Evolutionary conservation across 176 grass and related monocot species (phyloP), one percentile per base, ranked within the genome.

Genomic region (Chloris gayana): DNA sequence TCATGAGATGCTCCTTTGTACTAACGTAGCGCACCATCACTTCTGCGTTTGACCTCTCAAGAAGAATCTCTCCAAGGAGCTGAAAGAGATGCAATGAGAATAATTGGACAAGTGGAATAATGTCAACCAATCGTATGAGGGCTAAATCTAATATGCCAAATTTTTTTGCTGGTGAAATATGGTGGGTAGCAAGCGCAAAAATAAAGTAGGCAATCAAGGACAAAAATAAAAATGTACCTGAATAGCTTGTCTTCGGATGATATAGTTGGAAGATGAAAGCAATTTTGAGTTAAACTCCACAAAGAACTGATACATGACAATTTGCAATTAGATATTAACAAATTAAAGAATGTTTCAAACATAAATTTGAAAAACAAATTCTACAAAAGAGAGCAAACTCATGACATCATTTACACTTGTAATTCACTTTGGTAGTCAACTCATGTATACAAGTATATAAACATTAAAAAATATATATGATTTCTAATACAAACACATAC

Each of bases 21-120:
- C 86, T 54, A 37, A 91, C 80, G 62, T 91, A 94, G 0, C 73
- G 86, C 46, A 87, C 7, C 92, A 89, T 91, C 66, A 88, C 54
- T 32, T 76, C 13, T 70, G 76, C 35, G 22, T 94, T 94, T 82
- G 73, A 81, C 56, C 58, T 90, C 24, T 94, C 92, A 46, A 86
- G 22, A 54, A 94, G 86, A 70, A 89, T 94, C 32, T 89, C 88
- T 60, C 92, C 86, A 39, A 91, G 49, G 69, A 94, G 83, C 92
- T 94, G 80, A 72, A 80, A 86, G 2, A 73, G 22, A 35, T 46
- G 73, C 18, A 61, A 29, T 45, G 30, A 62, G 7, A 11, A 76
- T 61, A 11, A 11, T 9, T 2, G 41, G 3, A 42, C 53, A 38
- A 72, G 79, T 22, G 7, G 39, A 2, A 3, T 41, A 68, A 68